These are phyloP conservation scores for Plasmodium fragile DNA, from an alignment of 169 alveolate species.

Conservation along the genomic window DNA sequence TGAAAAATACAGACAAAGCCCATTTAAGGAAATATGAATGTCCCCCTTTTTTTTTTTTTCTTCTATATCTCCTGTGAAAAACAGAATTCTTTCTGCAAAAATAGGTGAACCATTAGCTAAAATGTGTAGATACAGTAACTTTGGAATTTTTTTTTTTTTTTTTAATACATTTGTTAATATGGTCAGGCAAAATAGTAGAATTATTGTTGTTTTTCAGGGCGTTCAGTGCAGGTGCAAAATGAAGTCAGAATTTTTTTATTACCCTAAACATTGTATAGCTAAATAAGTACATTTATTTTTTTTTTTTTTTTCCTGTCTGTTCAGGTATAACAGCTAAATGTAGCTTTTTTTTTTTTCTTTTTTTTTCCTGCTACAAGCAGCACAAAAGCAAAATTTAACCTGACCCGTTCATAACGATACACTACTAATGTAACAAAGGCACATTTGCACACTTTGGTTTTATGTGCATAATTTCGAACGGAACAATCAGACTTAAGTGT, in stretches of 20 bases:
- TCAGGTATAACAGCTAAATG: conserved; percentile 13
- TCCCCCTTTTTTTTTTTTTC: not conserved
- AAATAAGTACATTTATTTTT: not conserved
- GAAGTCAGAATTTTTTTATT: conserved; percentile 51
- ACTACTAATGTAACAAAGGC: not conserved
- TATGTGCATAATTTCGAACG: not conserved
- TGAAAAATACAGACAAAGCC: not conserved
- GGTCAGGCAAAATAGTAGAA: conserved; percentile 35
- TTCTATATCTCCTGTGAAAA: not conserved
- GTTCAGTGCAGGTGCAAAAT: conserved; percentile 42
- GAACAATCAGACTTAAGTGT: not conserved
- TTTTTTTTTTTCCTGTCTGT: conserved; percentile 9
- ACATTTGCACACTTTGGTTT: conserved; percentile 20
- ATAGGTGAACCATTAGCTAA: not conserved
- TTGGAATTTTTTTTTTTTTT: not conserved
- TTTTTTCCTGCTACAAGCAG: not conserved
- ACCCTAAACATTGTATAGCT: not conserved
- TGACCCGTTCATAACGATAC: conserved; percentile 10
- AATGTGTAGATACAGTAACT: conserved; percentile 50
- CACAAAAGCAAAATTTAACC: not conserved
- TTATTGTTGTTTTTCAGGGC: conserved; percentile 40
- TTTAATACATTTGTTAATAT: not conserved
- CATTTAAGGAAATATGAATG: not conserved
- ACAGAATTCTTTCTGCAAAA: not conserved
- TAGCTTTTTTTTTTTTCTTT: conserved; percentile 1